Conservation (phyloP, 1,284 basidiomycete species). For the Leucoagaricus sp. region DNA sequence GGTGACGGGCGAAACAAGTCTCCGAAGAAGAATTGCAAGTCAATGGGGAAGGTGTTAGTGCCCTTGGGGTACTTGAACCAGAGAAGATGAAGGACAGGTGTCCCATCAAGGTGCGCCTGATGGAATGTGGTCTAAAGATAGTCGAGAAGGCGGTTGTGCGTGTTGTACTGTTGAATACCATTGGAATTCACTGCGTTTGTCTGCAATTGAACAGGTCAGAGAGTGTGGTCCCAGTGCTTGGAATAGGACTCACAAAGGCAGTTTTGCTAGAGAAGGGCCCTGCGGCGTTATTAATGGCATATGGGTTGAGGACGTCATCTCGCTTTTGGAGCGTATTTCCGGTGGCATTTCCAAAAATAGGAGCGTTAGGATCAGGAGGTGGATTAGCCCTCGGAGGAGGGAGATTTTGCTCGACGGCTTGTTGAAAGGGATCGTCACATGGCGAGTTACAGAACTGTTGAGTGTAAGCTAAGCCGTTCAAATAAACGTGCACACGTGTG, state of each 20-base stretch:
- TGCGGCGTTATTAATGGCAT: constrained; percentile 58
- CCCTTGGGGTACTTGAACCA: constrained; percentile 71
- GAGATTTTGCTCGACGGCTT: constrained; percentile 49
- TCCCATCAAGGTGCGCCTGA: constrained; percentile 55
- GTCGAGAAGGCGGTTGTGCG: constrained; percentile 70
- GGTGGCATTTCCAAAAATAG: constrained; percentile 45
- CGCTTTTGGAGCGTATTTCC: constrained; percentile 29
- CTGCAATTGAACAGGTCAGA: constrained; percentile 27
- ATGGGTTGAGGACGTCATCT: constrained; percentile 50
- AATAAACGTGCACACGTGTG: background rate
- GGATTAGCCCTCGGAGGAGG: constrained; percentile 51
- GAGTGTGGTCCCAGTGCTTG: background rate
- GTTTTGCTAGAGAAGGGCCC: constrained; percentile 54
- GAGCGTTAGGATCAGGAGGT: constrained; percentile 52
- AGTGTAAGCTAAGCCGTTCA: background rate
- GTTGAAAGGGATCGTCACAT: constrained; percentile 56
- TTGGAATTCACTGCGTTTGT: constrained; percentile 61
- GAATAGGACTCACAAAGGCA: constrained; percentile 43
- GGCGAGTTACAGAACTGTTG: constrained; percentile 61
- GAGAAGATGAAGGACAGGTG: constrained; percentile 61
- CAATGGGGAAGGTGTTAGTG: constrained; percentile 54
- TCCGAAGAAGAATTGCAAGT: constrained; percentile 72
- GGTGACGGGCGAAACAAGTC: constrained; percentile 66
- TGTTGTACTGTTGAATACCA: constrained; percentile 64
- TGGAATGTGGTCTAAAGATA: constrained; percentile 76